phyloP scores from a whole-genome alignment of 2,329 filamentous ascomycete genomes.

The Alternaria ventricosa region DNA sequence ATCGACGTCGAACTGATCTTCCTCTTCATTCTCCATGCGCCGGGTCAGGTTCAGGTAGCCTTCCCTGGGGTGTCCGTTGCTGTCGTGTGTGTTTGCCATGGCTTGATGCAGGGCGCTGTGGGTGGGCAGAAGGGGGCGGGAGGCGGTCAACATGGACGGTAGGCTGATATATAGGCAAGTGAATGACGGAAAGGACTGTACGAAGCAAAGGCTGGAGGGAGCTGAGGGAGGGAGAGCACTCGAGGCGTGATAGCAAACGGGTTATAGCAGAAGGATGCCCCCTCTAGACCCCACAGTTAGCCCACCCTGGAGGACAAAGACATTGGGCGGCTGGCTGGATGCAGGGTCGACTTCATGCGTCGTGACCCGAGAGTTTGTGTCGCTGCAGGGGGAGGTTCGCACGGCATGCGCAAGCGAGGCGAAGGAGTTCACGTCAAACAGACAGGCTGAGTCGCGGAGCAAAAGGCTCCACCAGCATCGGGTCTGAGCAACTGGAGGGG shows the following conservation, averaged over 20 bases:
- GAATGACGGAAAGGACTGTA: constrained; percentile 8
- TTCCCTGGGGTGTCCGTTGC: constrained; percentile 27
- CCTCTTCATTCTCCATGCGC: constrained; percentile 42
- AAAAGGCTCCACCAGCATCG: constrained; percentile 1
- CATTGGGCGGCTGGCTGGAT: constrained; percentile 20
- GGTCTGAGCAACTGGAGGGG: constrained; percentile 16
- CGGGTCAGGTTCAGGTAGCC: constrained; percentile 43
- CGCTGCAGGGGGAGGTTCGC: constrained; percentile 15
- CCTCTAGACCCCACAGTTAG: constrained; percentile 8
- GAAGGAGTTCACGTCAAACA: constrained; percentile 30
- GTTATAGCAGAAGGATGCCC: constrained; percentile 11
- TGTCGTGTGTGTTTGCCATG: constrained; percentile 24
- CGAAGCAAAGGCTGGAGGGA: constrained; percentile 11
- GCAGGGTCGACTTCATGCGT: constrained; percentile 28
- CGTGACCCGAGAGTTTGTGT: constrained; percentile 12
- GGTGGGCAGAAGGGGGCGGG: constrained; percentile 12
- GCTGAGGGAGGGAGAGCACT: constrained; percentile 7
- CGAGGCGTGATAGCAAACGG: constrained; percentile 10
- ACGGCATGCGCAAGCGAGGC: constrained; percentile 29
- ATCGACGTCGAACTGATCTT: constrained; percentile 58
- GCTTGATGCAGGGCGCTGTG: constrained; percentile 32
- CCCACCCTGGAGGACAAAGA: constrained; percentile 6
- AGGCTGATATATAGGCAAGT: constrained; percentile 8
- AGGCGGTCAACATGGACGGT: constrained; percentile 25
- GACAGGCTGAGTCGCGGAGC: constrained; percentile 12